Conservation (phyloP, 2,329 filamentous ascomycete species). For the Raffaelea albimanens region DNA sequence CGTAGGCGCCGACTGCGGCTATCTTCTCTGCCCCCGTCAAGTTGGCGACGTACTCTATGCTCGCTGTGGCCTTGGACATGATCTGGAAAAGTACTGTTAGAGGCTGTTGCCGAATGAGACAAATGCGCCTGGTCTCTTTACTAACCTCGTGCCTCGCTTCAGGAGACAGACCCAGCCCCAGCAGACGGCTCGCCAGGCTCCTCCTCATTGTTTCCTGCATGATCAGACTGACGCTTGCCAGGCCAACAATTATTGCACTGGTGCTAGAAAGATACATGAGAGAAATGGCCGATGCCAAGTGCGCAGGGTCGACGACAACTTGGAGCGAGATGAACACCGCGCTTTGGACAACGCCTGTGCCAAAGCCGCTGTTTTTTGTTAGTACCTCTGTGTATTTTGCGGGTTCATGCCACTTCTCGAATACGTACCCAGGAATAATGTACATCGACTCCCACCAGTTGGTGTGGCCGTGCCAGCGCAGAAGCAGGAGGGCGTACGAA, state of each 20-base stretch:
- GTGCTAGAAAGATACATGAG: slow-evolving; percentile 28
- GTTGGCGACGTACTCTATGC: slow-evolving; percentile 10
- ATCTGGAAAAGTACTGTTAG: too few relatives aligned
- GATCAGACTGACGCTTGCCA: slow-evolving; percentile 27
- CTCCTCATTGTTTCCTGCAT: slow-evolving; percentile 19
- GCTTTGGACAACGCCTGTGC: slow-evolving; percentile 29
- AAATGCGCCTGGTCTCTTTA: too few relatives aligned
- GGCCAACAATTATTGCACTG: slow-evolving; percentile 27
- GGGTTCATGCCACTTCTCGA: too few relatives aligned
- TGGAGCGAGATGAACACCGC: slow-evolving; percentile 33
- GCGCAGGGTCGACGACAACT: slow-evolving; percentile 24
- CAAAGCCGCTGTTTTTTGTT: slow-evolving; percentile 26
- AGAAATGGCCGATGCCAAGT: slow-evolving; percentile 30
- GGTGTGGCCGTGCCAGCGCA: slow-evolving; percentile 52
- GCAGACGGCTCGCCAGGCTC: slow-evolving; percentile 13
- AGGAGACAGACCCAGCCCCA: slow-evolving; percentile 14
- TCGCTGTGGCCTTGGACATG: slow-evolving; percentile 8
- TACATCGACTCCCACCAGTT: slow-evolving; percentile 46
- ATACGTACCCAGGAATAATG: slow-evolving; percentile 41
- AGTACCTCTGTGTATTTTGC: too few relatives aligned
- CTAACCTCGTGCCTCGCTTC: too few relatives aligned
- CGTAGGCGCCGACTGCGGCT: slow-evolving; percentile 11
- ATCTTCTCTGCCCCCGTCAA: slow-evolving; percentile 7
- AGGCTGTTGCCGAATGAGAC: too few relatives aligned
- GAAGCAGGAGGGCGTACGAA: slow-evolving; percentile 41